Evolutionary conservation across 1,284 basidiomycete genomes (phyloP).

Genomic region (Mycena sp.): DNA sequence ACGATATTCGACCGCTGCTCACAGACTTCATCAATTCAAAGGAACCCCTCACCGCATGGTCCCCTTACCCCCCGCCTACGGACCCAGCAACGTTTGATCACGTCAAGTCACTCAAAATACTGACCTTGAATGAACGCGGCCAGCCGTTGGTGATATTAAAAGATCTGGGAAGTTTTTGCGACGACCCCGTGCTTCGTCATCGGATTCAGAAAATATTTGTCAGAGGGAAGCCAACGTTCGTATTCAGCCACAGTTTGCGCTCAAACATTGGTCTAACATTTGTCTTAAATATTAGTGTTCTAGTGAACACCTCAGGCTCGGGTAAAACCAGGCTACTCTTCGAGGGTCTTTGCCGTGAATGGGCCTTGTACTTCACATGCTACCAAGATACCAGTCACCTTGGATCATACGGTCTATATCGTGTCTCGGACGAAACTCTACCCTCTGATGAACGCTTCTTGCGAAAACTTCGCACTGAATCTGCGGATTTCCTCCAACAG

Average conservation of each 20-base stretch:
- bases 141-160: not conserved
- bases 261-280: no score
- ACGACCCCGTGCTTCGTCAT: not conserved
- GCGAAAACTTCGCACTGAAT: not conserved
- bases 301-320: constrained; percentile 9
- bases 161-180: not conserved
- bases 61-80: not conserved
- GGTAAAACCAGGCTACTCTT: not conserved
- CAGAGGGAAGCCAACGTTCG: not conserved
- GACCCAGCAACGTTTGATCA: not conserved
- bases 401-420: not conserved
- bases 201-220: not conserved
- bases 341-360: constrained; percentile 7
- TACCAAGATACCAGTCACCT: not conserved
- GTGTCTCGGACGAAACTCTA: not conserved
- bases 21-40: not conserved
- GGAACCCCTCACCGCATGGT: not conserved
- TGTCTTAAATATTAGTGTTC: not conserved
- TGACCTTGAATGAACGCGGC: not conserved
- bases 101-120: not conserved
- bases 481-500: not conserved
- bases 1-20: not conserved
- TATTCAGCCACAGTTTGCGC: not conserved
- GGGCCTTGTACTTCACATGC: not conserved
- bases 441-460: not conserved